Percentiles rank a stretch among this genome's conserved stretches.
phyloP scores from a whole-genome alignment of 2,329 filamentous ascomycete species.

The Sporothrix curviconia region DNA sequence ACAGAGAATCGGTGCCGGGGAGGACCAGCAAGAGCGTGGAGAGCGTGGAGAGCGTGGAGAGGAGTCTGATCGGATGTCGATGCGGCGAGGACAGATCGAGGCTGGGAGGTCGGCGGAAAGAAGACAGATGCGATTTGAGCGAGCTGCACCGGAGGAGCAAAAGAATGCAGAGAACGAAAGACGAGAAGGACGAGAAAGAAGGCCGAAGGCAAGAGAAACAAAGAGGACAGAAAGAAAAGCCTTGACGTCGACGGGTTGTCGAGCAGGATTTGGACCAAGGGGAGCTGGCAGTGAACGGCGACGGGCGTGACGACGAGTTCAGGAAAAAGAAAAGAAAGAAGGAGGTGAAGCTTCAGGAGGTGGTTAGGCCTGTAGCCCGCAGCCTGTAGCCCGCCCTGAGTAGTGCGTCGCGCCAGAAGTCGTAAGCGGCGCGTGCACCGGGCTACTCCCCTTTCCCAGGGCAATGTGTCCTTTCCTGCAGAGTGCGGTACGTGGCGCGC shows the following conservation, averaged over 20 bases:
- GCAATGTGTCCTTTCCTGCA: conserved; percentile 10
- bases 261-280: background rate
- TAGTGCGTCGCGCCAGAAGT: no score
- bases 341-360: background rate
- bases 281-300: background rate
- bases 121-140: no score
- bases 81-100: no score
- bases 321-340: background rate
- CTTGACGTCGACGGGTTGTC: background rate
- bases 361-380: no score
- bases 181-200: background rate
- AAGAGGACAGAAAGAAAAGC: background rate
- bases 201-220: background rate
- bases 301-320: background rate
- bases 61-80: no score
- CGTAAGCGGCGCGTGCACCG: background rate
- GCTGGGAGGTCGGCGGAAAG: no score
- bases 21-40: no score
- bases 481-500: background rate
- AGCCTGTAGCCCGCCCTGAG: no score
- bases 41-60: no score
- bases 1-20: no score
- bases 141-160: no score
- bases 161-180: background rate
- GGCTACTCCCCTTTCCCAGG: background rate